Evolutionary conservation across 306 rosid species (phyloP).

Genomic region (Trifolium subterraneum): DNA sequence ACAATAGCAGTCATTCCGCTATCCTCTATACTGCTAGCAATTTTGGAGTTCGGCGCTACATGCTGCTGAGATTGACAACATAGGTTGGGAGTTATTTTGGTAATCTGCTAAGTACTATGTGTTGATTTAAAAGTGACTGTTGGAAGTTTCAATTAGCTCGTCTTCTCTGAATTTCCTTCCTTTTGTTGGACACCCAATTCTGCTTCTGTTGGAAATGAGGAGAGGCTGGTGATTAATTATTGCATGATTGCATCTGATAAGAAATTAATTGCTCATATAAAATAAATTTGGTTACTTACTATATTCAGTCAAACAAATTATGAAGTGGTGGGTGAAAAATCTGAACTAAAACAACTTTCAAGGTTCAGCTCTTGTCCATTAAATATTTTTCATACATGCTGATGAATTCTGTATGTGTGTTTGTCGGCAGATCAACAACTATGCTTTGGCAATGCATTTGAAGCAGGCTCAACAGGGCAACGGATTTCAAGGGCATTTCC

Average conservation of each 20-base stretch:
- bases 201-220: neutral
- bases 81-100: neutral
- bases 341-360: neutral
- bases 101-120: neutral
- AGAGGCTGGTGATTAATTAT: conserved; percentile 4
- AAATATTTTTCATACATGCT: conserved; percentile 21
- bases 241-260: neutral
- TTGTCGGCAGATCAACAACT: conserved; percentile 75
- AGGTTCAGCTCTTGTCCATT: neutral
- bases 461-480: conserved; percentile 88
- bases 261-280: conserved; percentile 10
- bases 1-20: too few relatives aligned
- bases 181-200: neutral
- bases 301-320: conserved; percentile 4
- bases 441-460: conserved; percentile 90
- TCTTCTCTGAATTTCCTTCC: conserved; percentile 3
- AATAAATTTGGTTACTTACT: conserved; percentile 20
- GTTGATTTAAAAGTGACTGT: conserved; percentile 12
- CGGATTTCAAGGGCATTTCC: conserved; percentile 76
- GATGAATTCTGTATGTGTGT: conserved; percentile 17
- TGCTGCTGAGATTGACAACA: too few relatives aligned
- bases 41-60: too few relatives aligned
- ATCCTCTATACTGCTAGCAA: too few relatives aligned
- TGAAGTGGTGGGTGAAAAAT: conserved; percentile 9
- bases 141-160: conserved; percentile 5